These are phyloP conservation scores for Sclerotinia glacialis DNA, from an alignment of 2,329 filamentous ascomycete genomes.

Conservation along the genomic window DNA sequence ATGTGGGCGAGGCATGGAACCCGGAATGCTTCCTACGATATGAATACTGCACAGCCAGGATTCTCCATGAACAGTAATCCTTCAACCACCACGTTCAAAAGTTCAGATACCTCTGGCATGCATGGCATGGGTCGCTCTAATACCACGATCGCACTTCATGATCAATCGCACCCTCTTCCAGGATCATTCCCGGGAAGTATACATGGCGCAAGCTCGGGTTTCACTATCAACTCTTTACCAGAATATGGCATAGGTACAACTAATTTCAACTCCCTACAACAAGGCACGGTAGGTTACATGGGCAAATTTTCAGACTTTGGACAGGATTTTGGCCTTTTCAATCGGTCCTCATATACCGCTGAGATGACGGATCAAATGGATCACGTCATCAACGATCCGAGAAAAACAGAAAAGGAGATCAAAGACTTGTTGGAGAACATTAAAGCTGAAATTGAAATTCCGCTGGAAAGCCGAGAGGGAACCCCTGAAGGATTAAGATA, in stretches of 20 bases:
- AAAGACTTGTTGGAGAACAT: slow-evolving; percentile 70
- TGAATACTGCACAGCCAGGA: background rate
- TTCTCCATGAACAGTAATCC: background rate
- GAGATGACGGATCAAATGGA: slow-evolving; percentile 30
- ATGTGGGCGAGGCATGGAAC: background rate
- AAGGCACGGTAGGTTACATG: background rate
- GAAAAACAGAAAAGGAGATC: slow-evolving; percentile 62
- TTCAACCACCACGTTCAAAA: background rate
- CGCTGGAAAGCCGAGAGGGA: slow-evolving; percentile 59
- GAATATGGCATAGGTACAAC: background rate
- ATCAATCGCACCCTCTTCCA: background rate
- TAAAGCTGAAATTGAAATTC: slow-evolving; percentile 65
- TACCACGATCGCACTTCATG: background rate
- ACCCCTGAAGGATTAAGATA: slow-evolving; percentile 68
- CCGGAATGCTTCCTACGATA: too few relatives aligned
- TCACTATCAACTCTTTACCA: slow-evolving; percentile 16
- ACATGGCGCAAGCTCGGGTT: background rate
- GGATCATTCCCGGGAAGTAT: slow-evolving; percentile 11
- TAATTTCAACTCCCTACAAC: slow-evolving; percentile 8
- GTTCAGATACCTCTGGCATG: background rate
- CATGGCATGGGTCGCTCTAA: slow-evolving; percentile 19
- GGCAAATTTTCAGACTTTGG: slow-evolving; percentile 33
- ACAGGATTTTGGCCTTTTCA: slow-evolving; percentile 33
- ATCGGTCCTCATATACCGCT: slow-evolving; percentile 39
- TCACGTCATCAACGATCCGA: slow-evolving; percentile 44